Evolutionary conservation across 768 basidiomycete species (phyloP).

Genomic region (Boletus pseudopeckii): DNA sequence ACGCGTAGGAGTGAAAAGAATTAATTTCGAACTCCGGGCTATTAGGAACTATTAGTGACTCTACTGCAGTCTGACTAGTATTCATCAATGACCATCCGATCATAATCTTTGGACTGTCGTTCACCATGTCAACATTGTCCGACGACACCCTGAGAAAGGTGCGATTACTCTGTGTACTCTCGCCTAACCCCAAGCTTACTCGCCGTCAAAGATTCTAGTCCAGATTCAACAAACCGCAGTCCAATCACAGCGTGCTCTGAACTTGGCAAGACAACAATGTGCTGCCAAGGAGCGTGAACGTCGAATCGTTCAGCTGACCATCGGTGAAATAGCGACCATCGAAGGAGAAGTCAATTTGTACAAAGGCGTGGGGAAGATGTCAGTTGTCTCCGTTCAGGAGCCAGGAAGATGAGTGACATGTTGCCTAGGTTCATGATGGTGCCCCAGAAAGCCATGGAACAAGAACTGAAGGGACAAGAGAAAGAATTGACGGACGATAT

Average conservation of each 20-base stretch:
- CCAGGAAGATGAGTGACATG: neutral
- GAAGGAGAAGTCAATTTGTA: conserved; percentile 78
- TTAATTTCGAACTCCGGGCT: conserved; percentile 35
- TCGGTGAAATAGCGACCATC: conserved; percentile 72
- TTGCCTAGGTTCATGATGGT: conserved; percentile 82
- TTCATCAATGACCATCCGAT: conserved; percentile 13
- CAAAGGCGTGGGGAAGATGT: conserved; percentile 97
- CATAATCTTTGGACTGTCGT: neutral
- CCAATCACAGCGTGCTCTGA: conserved; percentile 77
- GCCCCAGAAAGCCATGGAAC: conserved; percentile 76
- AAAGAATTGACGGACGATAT: conserved; percentile 86
- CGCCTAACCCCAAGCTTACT: conserved; percentile 16
- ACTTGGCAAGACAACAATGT: conserved; percentile 70
- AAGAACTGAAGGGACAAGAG: conserved; percentile 69
- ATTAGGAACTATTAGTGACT: neutral
- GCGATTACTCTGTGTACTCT: neutral
- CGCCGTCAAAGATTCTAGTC: conserved; percentile 64
- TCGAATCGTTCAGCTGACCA: conserved; percentile 85
- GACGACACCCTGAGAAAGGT: conserved; percentile 87
- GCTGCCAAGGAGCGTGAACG: conserved; percentile 83
- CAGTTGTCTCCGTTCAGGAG: conserved; percentile 4
- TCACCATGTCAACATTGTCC: conserved; percentile 52
- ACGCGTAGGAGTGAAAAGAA: conserved; percentile 25
- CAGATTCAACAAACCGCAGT: conserved; percentile 93
- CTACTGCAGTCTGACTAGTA: neutral